These are phyloP conservation scores for Trametes sp. DNA, from an alignment of 1,284 basidiomycete genomes.

Conservation along the genomic window DNA sequence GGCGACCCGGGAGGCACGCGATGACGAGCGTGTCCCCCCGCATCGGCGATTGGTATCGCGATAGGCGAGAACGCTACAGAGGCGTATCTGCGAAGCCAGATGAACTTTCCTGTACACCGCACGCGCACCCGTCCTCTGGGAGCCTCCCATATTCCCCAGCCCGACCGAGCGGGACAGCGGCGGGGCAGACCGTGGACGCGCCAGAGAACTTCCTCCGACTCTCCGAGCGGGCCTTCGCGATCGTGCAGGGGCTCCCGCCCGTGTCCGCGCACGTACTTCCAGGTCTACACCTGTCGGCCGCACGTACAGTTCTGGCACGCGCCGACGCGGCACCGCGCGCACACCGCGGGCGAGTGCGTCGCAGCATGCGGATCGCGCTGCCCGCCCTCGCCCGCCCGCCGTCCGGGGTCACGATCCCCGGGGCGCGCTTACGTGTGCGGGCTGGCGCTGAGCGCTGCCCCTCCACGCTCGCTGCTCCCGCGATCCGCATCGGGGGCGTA, in stretches of 20 bases:
- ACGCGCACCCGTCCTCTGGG: background rate
- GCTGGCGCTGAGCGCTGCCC: no score
- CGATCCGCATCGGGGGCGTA: slow-evolving; percentile 19
- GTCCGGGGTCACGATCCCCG: slow-evolving; percentile 26
- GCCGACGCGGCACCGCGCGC: background rate
- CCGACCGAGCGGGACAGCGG: background rate
- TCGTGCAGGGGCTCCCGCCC: no score
- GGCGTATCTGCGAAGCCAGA: background rate
- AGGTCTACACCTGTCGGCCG: background rate
- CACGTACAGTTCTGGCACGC: background rate
- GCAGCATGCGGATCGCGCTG: slow-evolving; percentile 10
- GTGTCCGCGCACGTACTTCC: no score
- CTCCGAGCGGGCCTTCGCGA: no score
- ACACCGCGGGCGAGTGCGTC: slow-evolving; percentile 1
- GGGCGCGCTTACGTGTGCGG: slow-evolving; percentile 24
- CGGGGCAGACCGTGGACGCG: background rate
- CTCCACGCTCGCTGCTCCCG: background rate
- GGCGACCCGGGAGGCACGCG: slow-evolving; percentile 18
- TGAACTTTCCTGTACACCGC: background rate
- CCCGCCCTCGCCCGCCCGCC: background rate
- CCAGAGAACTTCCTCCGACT: no score
- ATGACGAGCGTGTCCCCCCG: slow-evolving; percentile 9
- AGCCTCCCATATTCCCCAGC: background rate
- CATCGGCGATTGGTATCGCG: slow-evolving; percentile 30
- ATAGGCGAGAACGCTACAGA: slow-evolving; percentile 11